Conservation (phyloP, 2,329 filamentous ascomycete genomes). For the Paramyrothecium roridum region DNA sequence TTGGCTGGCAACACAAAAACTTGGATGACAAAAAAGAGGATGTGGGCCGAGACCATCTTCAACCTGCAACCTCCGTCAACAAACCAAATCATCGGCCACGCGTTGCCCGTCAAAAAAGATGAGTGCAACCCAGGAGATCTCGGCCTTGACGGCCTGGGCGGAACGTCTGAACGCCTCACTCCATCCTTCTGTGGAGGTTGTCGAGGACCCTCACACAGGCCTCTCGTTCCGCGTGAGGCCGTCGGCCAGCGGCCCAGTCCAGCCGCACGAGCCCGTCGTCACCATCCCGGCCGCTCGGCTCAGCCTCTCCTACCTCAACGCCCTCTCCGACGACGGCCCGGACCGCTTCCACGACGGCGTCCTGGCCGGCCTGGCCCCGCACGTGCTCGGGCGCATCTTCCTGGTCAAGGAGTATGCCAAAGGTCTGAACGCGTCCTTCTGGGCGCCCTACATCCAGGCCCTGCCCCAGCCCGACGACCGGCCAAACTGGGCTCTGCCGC, state of each 20-base stretch:
- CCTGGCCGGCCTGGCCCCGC: slow-evolving; percentile 45
- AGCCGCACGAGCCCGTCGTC: slow-evolving; percentile 42
- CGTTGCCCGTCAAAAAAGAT: background rate
- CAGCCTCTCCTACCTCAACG: slow-evolving; percentile 58
- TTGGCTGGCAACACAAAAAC: too few relatives aligned
- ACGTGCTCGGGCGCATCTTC: slow-evolving; percentile 65
- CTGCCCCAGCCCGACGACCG: slow-evolving; percentile 59
- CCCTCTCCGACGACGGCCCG: slow-evolving; percentile 28
- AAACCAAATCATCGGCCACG: too few relatives aligned
- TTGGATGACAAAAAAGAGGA: too few relatives aligned
- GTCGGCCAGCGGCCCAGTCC: slow-evolving; percentile 19
- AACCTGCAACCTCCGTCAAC: too few relatives aligned
- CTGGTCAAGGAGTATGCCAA: slow-evolving; percentile 65
- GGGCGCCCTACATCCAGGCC: slow-evolving; percentile 64
- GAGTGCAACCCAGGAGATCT: background rate
- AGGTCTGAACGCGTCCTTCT: slow-evolving; percentile 52
- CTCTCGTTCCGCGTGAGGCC: slow-evolving; percentile 51
- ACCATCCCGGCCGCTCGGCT: slow-evolving; percentile 44
- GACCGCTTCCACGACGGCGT: slow-evolving; percentile 45
- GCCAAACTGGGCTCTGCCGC: slow-evolving; percentile 51
- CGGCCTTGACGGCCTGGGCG: slow-evolving; percentile 46
- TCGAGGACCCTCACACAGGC: slow-evolving; percentile 45
- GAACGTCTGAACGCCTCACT: slow-evolving; percentile 40
- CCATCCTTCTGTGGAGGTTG: slow-evolving; percentile 50
- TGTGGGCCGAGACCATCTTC: too few relatives aligned